Percentiles rank a stretch among this genome's conserved stretches.
Evolutionary conservation across 1,284 basidiomycete species (phyloP).

Genomic region (Melampsora americana): DNA sequence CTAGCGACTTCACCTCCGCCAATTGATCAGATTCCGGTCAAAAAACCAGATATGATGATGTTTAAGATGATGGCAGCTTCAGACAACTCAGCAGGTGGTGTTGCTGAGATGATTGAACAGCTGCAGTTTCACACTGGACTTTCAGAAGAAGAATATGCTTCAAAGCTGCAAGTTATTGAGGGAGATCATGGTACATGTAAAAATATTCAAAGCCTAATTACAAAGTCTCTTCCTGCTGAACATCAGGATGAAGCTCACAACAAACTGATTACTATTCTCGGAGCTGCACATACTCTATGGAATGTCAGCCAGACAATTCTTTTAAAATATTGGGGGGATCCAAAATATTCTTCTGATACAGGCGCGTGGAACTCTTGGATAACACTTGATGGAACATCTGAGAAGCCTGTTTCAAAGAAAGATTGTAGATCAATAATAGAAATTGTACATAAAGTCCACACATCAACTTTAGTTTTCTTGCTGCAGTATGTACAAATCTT

Average conservation of each 20-base stretch:
- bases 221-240: neutral
- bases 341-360: neutral
- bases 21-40: neutral
- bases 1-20: slow-evolving; percentile 2
- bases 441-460: slow-evolving; percentile 7
- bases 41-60: slow-evolving; percentile 6
- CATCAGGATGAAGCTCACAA: neutral
- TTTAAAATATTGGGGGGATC: slow-evolving; percentile 3
- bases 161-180: slow-evolving; percentile 1
- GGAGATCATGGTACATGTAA: neutral
- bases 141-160: neutral
- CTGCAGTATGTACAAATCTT: neutral
- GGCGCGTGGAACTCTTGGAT: neutral
- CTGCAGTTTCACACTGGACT: neutral
- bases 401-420: slow-evolving; percentile 13
- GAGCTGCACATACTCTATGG: slow-evolving; percentile 10
- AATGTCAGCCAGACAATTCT: slow-evolving; percentile 12
- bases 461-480: neutral
- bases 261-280: neutral
- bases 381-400: neutral
- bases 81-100: slow-evolving; percentile 9
- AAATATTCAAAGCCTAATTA: neutral
- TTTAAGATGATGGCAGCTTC: slow-evolving; percentile 24
- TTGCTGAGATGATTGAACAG: slow-evolving; percentile 3
- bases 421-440: slow-evolving; percentile 2